Evolutionary conservation across 2,329 filamentous ascomycete species (phyloP).

Genomic region (Diaporthe caulivora): DNA sequence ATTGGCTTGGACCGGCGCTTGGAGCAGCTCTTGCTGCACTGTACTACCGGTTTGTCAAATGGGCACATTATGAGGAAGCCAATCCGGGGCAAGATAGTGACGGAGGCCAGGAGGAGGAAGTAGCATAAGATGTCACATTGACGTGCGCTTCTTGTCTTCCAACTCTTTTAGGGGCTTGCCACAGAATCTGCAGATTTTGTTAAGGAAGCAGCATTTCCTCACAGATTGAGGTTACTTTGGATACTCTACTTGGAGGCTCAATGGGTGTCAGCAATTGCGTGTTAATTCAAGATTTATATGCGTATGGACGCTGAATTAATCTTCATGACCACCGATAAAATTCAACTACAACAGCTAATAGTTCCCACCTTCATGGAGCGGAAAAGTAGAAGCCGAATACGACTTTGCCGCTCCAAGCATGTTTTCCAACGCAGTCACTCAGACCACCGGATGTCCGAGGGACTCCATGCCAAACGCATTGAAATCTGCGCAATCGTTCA

Average conservation of each 20-base stretch:
- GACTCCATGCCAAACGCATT: conserved; percentile 15
- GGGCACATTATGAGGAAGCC: conserved; percentile 57
- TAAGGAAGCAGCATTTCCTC: neutral
- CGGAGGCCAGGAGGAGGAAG: neutral
- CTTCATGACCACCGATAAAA: neutral
- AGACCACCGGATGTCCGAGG: conserved; percentile 12
- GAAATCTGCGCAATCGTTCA: neutral
- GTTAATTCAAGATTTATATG: neutral
- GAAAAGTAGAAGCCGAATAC: neutral
- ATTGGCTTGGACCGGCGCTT: conserved; percentile 58
- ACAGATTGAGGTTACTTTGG: too few relatives aligned
- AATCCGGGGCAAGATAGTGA: conserved; percentile 52
- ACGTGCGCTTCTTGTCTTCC: neutral
- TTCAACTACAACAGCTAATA: rapidly evolving
- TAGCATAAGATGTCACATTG: neutral
- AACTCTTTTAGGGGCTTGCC: too few relatives aligned
- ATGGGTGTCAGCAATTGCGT: too few relatives aligned
- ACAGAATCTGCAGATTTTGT: too few relatives aligned
- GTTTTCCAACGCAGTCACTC: neutral
- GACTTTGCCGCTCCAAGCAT: neutral
- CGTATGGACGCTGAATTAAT: neutral
- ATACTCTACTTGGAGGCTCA: too few relatives aligned
- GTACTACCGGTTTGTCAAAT: conserved; percentile 57
- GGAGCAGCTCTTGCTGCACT: conserved; percentile 56
- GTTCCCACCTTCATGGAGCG: too few relatives aligned